Base-by-base conservation (phyloP, 2,329 filamentous ascomycete species). In the Phoma sp. region DNA sequence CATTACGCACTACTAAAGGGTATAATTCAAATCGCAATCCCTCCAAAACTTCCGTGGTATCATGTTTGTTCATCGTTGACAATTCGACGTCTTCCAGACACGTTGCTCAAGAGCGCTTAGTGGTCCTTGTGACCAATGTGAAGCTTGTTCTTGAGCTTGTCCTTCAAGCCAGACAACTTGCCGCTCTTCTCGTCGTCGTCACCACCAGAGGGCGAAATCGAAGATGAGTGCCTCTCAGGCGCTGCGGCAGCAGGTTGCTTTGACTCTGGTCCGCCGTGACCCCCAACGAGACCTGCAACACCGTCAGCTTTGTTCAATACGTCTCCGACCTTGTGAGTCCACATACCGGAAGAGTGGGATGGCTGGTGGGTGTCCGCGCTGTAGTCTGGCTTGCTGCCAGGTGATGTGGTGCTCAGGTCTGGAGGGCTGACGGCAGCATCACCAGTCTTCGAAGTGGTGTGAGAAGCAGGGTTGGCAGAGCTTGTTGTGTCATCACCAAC, bases 121-220 rank as follows among this genome's bases (percentile, higher is more conserved):
- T 67, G 68, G 52, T 73, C 65, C 65, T 73, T 74, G 59, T 64
- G 60, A 21, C 73, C 71, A 55, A 77, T 77, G 74, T 89, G 86
- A 55, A 90, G 75, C 79, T 89, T 90, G 51, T 83, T 82, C 82
- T 89, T 90, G 74, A 90, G 84, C 77, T 88, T 88, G 53, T 87
- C 81, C 57, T 81, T 81, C 36, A 88, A 68, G 59, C 57, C 52
- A 32, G 82, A 82, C 40, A 77, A 78, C 75, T 85, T 85, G 50
- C 61, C 44, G 35, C 66, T 69, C 51, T 76, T 63, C 46, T 63
- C 66, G 29, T 58, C 68, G 47, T 46, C 65, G 17, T 45, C 61
- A 33, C 53, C 53, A 17, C 53, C 53, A 17, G 59, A 43, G 6
- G 62, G 58, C 6, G 52, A 59, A 15, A 59, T 43, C n/a, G 46